phyloP scores from a whole-genome alignment of 2,329 filamentous ascomycete genomes.

The Seiridium cupressi region DNA sequence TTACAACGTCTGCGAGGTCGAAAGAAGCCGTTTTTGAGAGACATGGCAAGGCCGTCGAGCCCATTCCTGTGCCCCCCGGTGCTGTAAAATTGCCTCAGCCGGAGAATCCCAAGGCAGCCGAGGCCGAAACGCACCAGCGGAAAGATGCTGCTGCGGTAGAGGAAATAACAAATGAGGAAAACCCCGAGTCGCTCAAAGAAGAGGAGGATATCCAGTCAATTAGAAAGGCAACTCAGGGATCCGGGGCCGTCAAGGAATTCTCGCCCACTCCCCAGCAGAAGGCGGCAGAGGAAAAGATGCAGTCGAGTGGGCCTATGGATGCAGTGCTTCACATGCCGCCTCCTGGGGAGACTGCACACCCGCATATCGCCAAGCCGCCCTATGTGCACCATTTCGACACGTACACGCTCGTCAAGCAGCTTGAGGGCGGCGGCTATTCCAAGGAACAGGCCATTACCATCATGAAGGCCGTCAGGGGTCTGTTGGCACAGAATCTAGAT shows the following conservation, averaged over 20 bases:
- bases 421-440: conserved; percentile 70
- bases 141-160: not conserved
- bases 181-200: conserved; percentile 11
- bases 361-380: conserved; percentile 69
- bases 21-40: conserved; percentile 48
- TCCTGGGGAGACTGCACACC: conserved; percentile 32
- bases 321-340: conserved; percentile 42
- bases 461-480: conserved; percentile 86
- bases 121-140: not conserved
- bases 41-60: conserved; percentile 60
- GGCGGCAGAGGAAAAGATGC: conserved; percentile 36
- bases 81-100: conserved; percentile 21
- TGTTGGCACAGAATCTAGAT: conserved; percentile 77
- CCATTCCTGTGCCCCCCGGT: conserved; percentile 28
- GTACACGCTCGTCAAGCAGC: conserved; percentile 80
- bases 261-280: conserved; percentile 27
- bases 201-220: not conserved
- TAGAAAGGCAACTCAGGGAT: too few relatives aligned
- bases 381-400: conserved; percentile 98
- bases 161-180: not conserved
- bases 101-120: conserved; percentile 7
- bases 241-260: conserved; percentile 8
- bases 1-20: conserved; percentile 34
- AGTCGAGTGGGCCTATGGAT: conserved; percentile 45
- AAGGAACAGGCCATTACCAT: conserved; percentile 73